Conservation (phyloP, 371 early-diverging fungal species). For the Cokeromyces recurvatus region DNA sequence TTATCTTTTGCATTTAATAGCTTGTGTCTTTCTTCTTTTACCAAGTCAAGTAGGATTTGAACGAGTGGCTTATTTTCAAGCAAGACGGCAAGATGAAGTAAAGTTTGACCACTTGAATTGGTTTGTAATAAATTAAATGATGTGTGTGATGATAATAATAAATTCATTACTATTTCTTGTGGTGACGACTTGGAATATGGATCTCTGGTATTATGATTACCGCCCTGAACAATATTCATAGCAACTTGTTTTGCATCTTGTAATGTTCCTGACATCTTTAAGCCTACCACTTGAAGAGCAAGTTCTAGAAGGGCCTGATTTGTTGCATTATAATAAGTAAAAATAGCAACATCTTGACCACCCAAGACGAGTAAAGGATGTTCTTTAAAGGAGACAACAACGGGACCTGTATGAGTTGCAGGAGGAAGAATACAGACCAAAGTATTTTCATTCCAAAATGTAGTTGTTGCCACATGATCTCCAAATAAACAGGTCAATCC, state of each 20-base stretch:
- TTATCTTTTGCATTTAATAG: slow-evolving; percentile 19
- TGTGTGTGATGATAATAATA: not conserved
- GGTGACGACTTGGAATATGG: too few species aligned
- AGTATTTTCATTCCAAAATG: slow-evolving; percentile 60
- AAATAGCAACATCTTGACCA: slow-evolving; percentile 40
- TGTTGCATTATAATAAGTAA: slow-evolving; percentile 58
- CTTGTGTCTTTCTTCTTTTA: not conserved
- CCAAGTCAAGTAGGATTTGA: not conserved
- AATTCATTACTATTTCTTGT: not conserved
- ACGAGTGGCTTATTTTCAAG: slow-evolving; percentile 15
- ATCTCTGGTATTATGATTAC: slow-evolving; percentile 8
- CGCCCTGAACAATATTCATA: slow-evolving; percentile 57
- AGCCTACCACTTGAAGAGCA: slow-evolving; percentile 74
- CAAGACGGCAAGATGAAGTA: slow-evolving; percentile 35
- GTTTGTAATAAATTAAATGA: slow-evolving; percentile 1
- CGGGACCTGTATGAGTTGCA: slow-evolving; percentile 63
- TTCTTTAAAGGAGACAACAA: slow-evolving; percentile 68
- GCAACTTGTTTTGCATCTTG: slow-evolving; percentile 65
- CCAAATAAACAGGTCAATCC: slow-evolving; percentile 54
- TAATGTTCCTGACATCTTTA: slow-evolving; percentile 68
- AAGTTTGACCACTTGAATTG: slow-evolving; percentile 27
- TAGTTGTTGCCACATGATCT: slow-evolving; percentile 38
- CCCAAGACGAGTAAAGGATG: slow-evolving; percentile 25
- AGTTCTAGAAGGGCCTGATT: slow-evolving; percentile 82
- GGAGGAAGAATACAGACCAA: slow-evolving; percentile 80